Percentiles rank a stretch among this genome's conserved stretches.
These are phyloP conservation scores for Cercospora berteroae DNA, from an alignment of 2,329 filamentous ascomycete species.

Conservation along the genomic window DNA sequence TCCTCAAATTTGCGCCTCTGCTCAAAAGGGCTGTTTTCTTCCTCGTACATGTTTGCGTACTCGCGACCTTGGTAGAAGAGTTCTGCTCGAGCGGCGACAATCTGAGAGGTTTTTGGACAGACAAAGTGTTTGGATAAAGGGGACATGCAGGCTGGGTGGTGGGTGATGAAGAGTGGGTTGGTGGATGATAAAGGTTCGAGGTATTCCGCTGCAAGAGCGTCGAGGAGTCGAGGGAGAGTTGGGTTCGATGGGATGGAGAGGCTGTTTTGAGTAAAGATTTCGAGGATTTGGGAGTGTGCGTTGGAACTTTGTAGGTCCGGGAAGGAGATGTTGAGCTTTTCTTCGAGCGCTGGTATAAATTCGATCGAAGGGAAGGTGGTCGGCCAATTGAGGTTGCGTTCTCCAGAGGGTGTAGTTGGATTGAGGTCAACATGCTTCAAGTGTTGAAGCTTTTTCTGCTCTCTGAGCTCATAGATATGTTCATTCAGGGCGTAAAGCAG, in stretches of 20 bases:
- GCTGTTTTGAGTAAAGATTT: slow-evolving; percentile 53
- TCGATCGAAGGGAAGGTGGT: slow-evolving; percentile 55
- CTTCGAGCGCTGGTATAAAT: slow-evolving; percentile 78
- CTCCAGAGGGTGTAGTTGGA: neutral
- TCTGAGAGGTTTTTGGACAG: slow-evolving; percentile 64
- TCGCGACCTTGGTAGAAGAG: slow-evolving; percentile 62
- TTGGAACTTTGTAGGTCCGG: slow-evolving; percentile 54
- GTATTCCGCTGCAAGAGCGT: slow-evolving; percentile 71
- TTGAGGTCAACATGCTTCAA: slow-evolving; percentile 1
- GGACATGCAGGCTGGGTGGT: slow-evolving; percentile 88
- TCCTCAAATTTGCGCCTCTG: slow-evolving; percentile 79
- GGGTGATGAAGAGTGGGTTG: slow-evolving; percentile 76
- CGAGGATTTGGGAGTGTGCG: slow-evolving; percentile 53
- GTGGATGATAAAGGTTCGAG: slow-evolving; percentile 77
- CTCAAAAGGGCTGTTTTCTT: slow-evolving; percentile 88
- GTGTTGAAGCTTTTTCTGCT: neutral
- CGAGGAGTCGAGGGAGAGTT: slow-evolving; percentile 70
- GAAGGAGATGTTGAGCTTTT: slow-evolving; percentile 61
- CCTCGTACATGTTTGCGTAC: slow-evolving; percentile 95
- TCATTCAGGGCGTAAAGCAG: slow-evolving; percentile 51
- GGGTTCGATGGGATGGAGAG: slow-evolving; percentile 52
- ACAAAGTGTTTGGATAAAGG: slow-evolving; percentile 84
- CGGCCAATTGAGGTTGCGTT: neutral
- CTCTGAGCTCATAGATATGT: neutral
- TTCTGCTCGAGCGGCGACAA: slow-evolving; percentile 39